Base-by-base conservation (phyloP, 257 asterid species). In the Mitragyna speciosa region DNA sequence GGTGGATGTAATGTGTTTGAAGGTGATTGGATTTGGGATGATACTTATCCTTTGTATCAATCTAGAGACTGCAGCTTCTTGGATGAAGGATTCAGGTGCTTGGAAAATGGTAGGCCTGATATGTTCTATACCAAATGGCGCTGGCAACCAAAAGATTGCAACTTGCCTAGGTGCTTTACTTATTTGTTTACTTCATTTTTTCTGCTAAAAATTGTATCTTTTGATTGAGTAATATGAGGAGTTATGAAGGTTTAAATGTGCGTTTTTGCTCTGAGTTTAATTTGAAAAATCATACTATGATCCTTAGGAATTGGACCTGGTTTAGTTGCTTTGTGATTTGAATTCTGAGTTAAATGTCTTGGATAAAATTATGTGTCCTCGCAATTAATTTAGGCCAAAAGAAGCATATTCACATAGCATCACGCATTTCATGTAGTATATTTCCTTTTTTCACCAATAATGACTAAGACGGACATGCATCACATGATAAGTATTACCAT, bases 1-100 rank as follows among this genome's bases (percentile, higher is more conserved):
- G 85, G 90, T 82, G 87, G 85, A 77, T 95, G 98, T 88, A 89
- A 93, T 77, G 84, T 95, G 83, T 95, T 95, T 86, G 94, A 89
- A 76, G 98, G 99, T 83, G 97, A 95, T 86, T 95, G 99, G 99
- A 85, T 93, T 83, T 95, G 98, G 99, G 99, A 95, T 88, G 96
- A 91, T 63, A 85, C 84, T 43, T 95, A 95, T 78, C 99, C 99
- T 28, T 54, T 93, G 82, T 95, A 95, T 84, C 84, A 92, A 47
- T 92, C 98, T 17, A 88, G 63, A 78, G 92, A 87, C 83, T 95
- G 99, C 87, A 87, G 88, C 79, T 90, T 93, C 68, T 82, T 95
- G 88, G 99, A 95, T 84, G 92, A 86, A 65, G 99, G 98, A 5
- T 95, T 93, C 77, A 90, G 96, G 83, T 95, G 99, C 45, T 79